Evolutionary conservation across 805 yeast species (phyloP).

Genomic region (Saccharomycopsis fermentans): DNA sequence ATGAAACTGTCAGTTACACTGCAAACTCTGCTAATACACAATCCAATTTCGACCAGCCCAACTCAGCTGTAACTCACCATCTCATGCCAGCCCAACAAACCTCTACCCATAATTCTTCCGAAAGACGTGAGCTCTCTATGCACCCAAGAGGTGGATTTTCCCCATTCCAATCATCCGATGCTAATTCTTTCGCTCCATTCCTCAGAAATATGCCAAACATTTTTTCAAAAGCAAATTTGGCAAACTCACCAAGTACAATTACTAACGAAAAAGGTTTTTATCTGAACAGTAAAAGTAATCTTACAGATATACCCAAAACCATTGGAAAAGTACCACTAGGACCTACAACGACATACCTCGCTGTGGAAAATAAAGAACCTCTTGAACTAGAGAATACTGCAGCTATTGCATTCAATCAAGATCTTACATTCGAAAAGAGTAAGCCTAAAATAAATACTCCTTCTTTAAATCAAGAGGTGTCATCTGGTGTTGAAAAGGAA

Average conservation of each 20-base stretch:
- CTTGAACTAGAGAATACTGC: not conserved
- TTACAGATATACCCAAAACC: not conserved
- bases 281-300: not conserved
- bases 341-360: not conserved
- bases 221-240: not conserved
- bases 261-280: not conserved
- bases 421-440: not conserved
- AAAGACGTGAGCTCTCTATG: not conserved
- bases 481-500: slow-evolving; percentile 4
- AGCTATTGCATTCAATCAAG: not conserved
- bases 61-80: not conserved
- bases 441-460: not conserved
- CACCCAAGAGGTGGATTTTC: not conserved
- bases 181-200: not conserved
- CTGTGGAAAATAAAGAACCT: not conserved
- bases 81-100: not conserved
- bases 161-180: not conserved
- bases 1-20: not conserved
- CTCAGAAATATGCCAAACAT: not conserved
- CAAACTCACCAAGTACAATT: not conserved
- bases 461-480: not conserved
- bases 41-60: not conserved
- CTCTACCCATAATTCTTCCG: not conserved
- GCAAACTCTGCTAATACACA: not conserved
- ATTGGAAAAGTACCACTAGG: not conserved